Base-by-base conservation (phyloP, 2,329 filamentous ascomycete genomes). In the Atkinsonella texensis region DNA sequence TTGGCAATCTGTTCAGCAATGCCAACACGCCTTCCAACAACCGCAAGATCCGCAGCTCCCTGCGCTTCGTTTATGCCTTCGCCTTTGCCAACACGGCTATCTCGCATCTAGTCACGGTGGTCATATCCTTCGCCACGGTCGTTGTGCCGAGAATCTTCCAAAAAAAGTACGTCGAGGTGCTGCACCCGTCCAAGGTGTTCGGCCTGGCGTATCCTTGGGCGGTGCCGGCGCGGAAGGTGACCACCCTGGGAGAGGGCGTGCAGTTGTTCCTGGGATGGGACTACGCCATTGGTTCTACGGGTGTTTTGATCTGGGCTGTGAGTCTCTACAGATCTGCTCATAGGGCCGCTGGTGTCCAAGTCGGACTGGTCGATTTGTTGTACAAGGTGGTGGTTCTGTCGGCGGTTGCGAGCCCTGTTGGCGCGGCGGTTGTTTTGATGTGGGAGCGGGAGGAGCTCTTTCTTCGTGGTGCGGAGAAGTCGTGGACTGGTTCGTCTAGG, bases 401-500 rank as follows among this genome's bases (percentile, higher is more conserved):
- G 13, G 48, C 50, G 11, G 12, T 58, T 32, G 44, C 50, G 9
- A 54, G 57, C 4, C 57, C 56, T 2, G 52, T 52, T 0, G 56
- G 52, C 2, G 50, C 57, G 5, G 56, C 56, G 6, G 55, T 58
- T 2, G 53, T 55, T 50, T 44, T 59, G 35, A 54, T 58, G 54
- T 58, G 57, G 57, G 56, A 58, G 51, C 53, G 57, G 7, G 57
- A 59, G 39, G 56, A 57, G 52, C 46, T 55, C 12, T 50, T 55
- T 17, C 45, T 56, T 11, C 48, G 28, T 13, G 43, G 35, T 13
- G 12, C 18, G 4, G 41, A 49, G 12, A 46, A 33, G 47, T 42
- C 12, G 18, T 31, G 33, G 42, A 31, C 31, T 17, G 49, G 13
- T 4, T 13, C 39, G 8, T 15, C 39, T 18, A 49, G 41, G 32